These are phyloP conservation scores for Mucuna pruriens DNA, from an alignment of 306 rosid genomes.

Conservation along the genomic window DNA sequence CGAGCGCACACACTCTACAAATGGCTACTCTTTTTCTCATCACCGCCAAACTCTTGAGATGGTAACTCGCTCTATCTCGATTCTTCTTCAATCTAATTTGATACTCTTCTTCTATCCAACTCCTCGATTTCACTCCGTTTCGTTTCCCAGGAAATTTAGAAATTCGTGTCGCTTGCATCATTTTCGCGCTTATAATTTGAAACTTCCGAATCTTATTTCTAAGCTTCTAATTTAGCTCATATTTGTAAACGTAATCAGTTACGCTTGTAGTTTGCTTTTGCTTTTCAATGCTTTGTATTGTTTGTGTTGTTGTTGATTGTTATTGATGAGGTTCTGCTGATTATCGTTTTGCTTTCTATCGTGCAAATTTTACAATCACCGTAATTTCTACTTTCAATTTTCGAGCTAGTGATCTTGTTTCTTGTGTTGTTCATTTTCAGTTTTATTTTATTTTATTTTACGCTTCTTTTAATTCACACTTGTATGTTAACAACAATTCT, in stretches of 20 bases:
- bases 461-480: background rate
- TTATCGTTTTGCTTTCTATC: background rate
- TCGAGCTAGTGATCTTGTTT: background rate
- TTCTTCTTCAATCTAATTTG: background rate
- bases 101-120: no score
- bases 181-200: constrained; percentile 10
- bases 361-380: background rate
- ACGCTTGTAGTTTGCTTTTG: background rate
- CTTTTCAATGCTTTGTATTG: background rate
- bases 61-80: constrained; percentile 33
- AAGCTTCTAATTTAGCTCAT: background rate
- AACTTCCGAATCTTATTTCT: background rate
- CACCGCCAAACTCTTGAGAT: background rate
- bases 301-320: background rate
- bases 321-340: background rate
- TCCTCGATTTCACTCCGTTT: background rate
- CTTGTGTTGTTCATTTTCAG: constrained; percentile 8
- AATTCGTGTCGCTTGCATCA: background rate
- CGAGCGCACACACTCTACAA: no score
- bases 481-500: background rate
- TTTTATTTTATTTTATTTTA: background rate
- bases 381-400: background rate
- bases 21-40: background rate
- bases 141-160: background rate
- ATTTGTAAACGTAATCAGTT: background rate